Base-by-base conservation (phyloP, 768 basidiomycete genomes). In the Hygrophoropsis aurantiaca region DNA sequence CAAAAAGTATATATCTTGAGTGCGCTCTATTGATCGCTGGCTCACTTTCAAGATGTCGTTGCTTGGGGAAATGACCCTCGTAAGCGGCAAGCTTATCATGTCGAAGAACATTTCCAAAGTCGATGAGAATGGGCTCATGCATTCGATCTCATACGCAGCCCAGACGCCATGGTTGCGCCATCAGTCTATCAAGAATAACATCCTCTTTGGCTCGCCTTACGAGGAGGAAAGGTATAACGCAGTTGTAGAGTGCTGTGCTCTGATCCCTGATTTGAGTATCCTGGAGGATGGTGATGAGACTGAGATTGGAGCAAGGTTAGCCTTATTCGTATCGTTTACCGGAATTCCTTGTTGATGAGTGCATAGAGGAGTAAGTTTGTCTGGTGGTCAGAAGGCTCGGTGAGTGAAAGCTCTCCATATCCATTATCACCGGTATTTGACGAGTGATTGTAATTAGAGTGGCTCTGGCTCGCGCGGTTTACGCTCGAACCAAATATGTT, bases 201-300 rank as follows among this genome's bases (percentile, higher is more conserved):
- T 94, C 58, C 65, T 89, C 9, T 92, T 92, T 60, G 88, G 87
- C 0, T 78, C 79, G 52, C 81, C 82, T 1, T 69, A 62, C 35
- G 85, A 88, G 43, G 81, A 87, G 51, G 80, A 83, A 51, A 72
- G 90, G 40, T 94, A 94, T 54, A 68, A 84, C 9, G 73, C 71
- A 0, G 90, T 92, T 21, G 62, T 94, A n/a, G 84, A 91, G 42
- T 86, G 82, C 11, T 97, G 94, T 58, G 93, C 92, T 1, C 65
- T 98, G 43, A 69, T 62, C 23, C 81, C 87, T 0, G 95, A 98
- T 70, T 65, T 98, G 47, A 80, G 86, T 5, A 78, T 93, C 10
- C 65, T 97, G 2, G 90, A 94, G 47, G 85, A 94, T 57, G 95
- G 95, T 0, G 93, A 91, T 58, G 70, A 67, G 45, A 93, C 90